phyloP scores from a whole-genome alignment of 495 filamentous ascomycete species.

The Lasiosphaeris hirsuta region DNA sequence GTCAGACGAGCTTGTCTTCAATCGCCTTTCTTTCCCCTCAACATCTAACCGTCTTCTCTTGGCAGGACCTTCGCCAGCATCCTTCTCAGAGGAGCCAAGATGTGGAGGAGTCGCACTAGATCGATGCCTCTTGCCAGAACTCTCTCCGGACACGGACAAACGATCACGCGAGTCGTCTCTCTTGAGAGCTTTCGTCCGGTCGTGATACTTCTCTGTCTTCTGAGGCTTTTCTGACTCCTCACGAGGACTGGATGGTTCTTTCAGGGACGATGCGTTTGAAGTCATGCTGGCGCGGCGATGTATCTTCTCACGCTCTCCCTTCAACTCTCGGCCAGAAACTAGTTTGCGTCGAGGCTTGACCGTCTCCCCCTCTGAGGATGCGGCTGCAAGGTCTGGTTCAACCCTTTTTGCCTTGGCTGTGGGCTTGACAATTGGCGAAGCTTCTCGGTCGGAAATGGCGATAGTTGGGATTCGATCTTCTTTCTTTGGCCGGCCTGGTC shows the following conservation, averaged over 20 bases:
- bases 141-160: constrained; percentile 44
- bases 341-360: constrained; percentile 58
- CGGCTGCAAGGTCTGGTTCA: constrained; percentile 45
- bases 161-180: constrained; percentile 56
- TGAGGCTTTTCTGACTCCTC: constrained; percentile 42
- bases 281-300: constrained; percentile 46
- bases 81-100: constrained; percentile 50
- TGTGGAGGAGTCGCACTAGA: constrained; percentile 65
- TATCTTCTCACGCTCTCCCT: constrained; percentile 51
- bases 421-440: constrained; percentile 42
- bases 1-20: constrained; percentile 39
- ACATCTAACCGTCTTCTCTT: constrained; percentile 50
- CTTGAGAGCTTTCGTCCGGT: constrained; percentile 49
- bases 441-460: constrained; percentile 52
- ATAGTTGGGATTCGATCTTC: constrained; percentile 44
- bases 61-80: constrained; percentile 50
- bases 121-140: constrained; percentile 60
- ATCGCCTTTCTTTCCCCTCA: constrained; percentile 42
- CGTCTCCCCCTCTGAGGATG: constrained; percentile 51
- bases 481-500: constrained; percentile 46
- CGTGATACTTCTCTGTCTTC: constrained; percentile 45
- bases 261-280: constrained; percentile 44
- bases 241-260: constrained; percentile 38
- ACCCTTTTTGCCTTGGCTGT: constrained; percentile 41
- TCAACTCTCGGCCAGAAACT: constrained; percentile 56